Evolutionary conservation across 2,329 filamentous ascomycete species (phyloP), one percentile per base, ranked within the genome.

Genomic region (Amauroascus niger): DNA sequence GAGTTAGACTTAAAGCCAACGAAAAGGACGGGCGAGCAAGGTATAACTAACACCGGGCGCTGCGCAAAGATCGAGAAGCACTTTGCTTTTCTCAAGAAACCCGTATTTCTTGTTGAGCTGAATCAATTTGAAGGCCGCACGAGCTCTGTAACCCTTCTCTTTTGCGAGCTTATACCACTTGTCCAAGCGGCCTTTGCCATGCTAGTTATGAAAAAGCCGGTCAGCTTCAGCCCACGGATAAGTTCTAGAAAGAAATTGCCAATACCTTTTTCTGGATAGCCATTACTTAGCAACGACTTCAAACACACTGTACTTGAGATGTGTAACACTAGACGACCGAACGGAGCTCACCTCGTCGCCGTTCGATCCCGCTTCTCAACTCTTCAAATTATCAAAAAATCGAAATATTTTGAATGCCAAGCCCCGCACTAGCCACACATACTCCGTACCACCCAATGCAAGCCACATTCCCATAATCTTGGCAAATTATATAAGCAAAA

Each of bases 101-200:
- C 88, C 87, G 85, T 95, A 98, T 70, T 96, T 97, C 74, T 97
- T 96, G 76, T 98, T 98, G 64, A 98, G 76, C 71, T 98, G 91
- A 62, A 98, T 91, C 63, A 98, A 75, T 75, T 98, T 98, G 80
- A 97, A 97, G 54, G 93, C 90, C 63, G 93, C 90, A 79, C 93
- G 82, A 58, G 93, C 91, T 65, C 93, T 80, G 69, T 96, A 98
- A 58, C 93, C 93, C 72, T 96, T 97, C 71, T 98, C 93, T 73
- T 98, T 98, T 58, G 93, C 93, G 65, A 97, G 83, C 69, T 90
- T 91, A 74, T 97, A 98, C 88, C 90, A 97, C 74, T 97, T 96
- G 74, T 98, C 93, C 65, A 96, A 79, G 81, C 91, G 90, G 72
- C 91, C 91, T 76, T 97, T 97, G 74, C 89, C 91, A 75, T 95